A percentile compares a stretch with the other conserved stretches of the same genome.
phyloP scores from a whole-genome alignment of 495 filamentous ascomycete genomes.

The Letharia columbiana region DNA sequence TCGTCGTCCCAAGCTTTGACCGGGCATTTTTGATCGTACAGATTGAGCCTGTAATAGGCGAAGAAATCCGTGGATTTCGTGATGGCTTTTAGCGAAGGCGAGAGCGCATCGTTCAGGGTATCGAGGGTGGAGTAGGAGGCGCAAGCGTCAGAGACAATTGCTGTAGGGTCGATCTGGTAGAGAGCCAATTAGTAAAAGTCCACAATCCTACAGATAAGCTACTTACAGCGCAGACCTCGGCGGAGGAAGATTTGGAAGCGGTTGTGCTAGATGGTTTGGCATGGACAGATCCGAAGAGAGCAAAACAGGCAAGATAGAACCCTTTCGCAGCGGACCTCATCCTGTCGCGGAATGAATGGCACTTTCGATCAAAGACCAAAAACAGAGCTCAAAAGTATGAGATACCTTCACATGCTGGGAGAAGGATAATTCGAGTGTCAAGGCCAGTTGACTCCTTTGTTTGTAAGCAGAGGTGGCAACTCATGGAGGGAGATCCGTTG shows the following conservation, averaged over 20 bases:
- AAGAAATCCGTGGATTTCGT: conserved; percentile 93
- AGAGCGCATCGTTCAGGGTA: conserved; percentile 64
- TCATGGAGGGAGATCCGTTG: neutral
- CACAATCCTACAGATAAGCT: conserved; percentile 1
- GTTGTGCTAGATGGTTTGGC: conserved; percentile 34
- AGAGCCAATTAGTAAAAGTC: conserved; percentile 7
- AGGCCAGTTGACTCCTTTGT: neutral
- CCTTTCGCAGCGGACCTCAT: conserved; percentile 62
- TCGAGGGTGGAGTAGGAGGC: conserved; percentile 88
- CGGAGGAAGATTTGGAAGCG: conserved; percentile 32
- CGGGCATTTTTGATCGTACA: conserved; percentile 91
- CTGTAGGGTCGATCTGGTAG: conserved; percentile 52
- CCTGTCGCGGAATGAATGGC: conserved; percentile 12
- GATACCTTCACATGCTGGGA: neutral
- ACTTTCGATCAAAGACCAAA: neutral
- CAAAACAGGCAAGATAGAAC: conserved; percentile 71
- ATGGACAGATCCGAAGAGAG: conserved; percentile 51
- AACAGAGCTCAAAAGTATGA: neutral
- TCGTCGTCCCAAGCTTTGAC: conserved; percentile 77
- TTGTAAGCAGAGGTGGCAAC: conserved; percentile 9
- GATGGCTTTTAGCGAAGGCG: conserved; percentile 70
- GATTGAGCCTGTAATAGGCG: conserved; percentile 88
- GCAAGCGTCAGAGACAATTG: conserved; percentile 77
- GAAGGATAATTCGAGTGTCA: neutral
- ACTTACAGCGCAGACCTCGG: conserved; percentile 60